These are phyloP conservation scores for Tuber umbilicatum DNA, from an alignment of 495 filamentous ascomycete species.

Conservation along the genomic window DNA sequence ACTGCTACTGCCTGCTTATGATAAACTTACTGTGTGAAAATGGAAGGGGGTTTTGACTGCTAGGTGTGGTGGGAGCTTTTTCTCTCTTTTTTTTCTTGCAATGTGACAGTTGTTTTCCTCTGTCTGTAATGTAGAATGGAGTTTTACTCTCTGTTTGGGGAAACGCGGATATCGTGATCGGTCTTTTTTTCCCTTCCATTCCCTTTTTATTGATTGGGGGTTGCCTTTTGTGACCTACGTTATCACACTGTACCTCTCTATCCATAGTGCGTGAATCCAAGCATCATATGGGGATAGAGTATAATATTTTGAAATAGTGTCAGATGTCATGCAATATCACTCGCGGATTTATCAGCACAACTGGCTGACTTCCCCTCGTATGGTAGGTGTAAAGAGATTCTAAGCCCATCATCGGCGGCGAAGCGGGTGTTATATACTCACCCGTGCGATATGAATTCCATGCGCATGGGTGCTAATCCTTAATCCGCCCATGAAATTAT, in stretches of 20 bases:
- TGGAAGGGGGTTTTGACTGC: not conserved
- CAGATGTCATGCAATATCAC: not conserved
- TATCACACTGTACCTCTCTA: not conserved
- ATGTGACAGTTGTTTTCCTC: not conserved
- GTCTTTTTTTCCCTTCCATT: not conserved
- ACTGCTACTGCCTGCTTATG: not conserved
- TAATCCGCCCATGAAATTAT: not conserved
- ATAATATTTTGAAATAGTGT: not conserved
- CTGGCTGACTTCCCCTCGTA: not conserved
- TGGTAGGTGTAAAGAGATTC: not conserved
- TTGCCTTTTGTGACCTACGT: not conserved
- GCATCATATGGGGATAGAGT: not conserved
- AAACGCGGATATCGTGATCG: too few relatives aligned
- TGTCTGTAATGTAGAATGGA: not conserved
- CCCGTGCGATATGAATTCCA: not conserved
- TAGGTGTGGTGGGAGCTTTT: not conserved
- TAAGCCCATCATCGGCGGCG: not conserved
- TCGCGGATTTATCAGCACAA: not conserved
- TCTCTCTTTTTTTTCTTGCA: not conserved
- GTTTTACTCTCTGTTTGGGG: not conserved
- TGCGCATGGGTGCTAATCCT: not conserved
- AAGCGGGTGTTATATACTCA: not conserved
- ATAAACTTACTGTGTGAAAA: slow-evolving; percentile 10
- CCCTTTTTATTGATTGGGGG: not conserved
- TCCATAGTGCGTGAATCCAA: not conserved